Base-by-base conservation (phyloP, 495 filamentous ascomycete species). In the Acidiella bohemica region DNA sequence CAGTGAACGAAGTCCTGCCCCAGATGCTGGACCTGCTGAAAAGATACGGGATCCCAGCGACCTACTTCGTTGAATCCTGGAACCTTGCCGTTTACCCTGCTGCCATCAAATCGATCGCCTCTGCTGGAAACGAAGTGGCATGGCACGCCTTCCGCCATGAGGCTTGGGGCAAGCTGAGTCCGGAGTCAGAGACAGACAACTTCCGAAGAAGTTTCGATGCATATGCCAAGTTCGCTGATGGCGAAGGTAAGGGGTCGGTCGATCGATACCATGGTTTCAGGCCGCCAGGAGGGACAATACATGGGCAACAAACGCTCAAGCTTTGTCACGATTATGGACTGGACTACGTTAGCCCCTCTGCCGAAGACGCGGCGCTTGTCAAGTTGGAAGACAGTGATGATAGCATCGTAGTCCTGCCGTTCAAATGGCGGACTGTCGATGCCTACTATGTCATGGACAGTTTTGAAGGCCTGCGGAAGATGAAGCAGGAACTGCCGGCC, bases 91-190 rank as follows among this genome's bases (percentile, higher is more conserved):
- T 49, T 26, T 53, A 53, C 24, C 46, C 46, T 1, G 38, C 43
- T n/a, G 29, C 41, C 1, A 36, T 50, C 26, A 20, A 32, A 13
- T 13, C 14, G 5, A 23, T 53, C n/a, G 50, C 46, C 23, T 11
- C 11, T 16, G 41, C 29, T 7, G 50, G 50, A 4, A 41, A 46
- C 21, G 50, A 53, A 31, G 26, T 53, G 5, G 50, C 34, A 6
- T 53, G 45, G 45, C 50, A 53, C 30, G 50, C 46, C 2, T 53
- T 41, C 41, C 46, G 38, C 19, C 50, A 53, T 27, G 50, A 53
- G 22, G 46, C 46, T 9, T 53, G 50, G 50, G 34, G 21, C 29
- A 34, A 39, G 42, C 46, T 34, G 5, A 41, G 42, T 13, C 31
- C 41, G 19, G 24, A 3, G 14, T 46, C 44, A 7, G 50, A 49